Base-by-base conservation (phyloP, 2,329 filamentous ascomycete species). In the Fusarium pilosicola region DNA sequence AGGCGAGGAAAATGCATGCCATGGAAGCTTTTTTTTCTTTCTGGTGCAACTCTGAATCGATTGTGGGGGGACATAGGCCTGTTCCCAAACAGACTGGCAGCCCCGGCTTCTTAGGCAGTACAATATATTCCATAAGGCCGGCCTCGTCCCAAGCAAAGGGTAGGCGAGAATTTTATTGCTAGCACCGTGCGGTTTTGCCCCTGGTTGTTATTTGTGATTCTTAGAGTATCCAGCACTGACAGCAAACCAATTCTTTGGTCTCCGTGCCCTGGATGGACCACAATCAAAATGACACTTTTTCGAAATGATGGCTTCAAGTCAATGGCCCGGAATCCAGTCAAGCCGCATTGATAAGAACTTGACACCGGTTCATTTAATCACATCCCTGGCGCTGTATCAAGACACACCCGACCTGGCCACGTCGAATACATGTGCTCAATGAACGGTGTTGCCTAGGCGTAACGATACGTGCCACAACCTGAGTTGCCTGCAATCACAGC, bases 111-210 rank as follows among this genome's bases (percentile, higher is more conserved):
- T 34, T 51, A 24, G 17, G 48, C 30, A 51, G 18, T 34, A 34
- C n/a, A 34, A 62, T 28, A 54, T 52, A 32, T 30, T 30, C 74
- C 74, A 77, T 76, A 76, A 77, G 46, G 36, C 36, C 41, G 14
- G 32, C 36, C 44, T 56, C 24, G 24, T 26, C 28, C 32, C 38
- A 69, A 51, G 34, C 39, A 42, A 42, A 20, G 28, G 26, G 26
- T 22, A 63, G 57, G 41, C 30, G n/a, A 65, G 28, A 52, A 42
- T 45, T 52, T 45, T 46, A 26, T 49, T 55, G 18, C 17, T 42
- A 28, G 11, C 15, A 20, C 28, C 32, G 6, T 26, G 32, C 15
- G 17, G 36, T 6, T 34, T 12, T 44, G 26, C 24, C 38, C 46
- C 39, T 34, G 24, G 18, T 22, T 32, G 13, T 38, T 13, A 28